Percentiles rank a stretch among this genome's conserved stretches.
phyloP scores from a whole-genome alignment of 1,139 yeast genomes.

The Kodamaea anthophila region DNA sequence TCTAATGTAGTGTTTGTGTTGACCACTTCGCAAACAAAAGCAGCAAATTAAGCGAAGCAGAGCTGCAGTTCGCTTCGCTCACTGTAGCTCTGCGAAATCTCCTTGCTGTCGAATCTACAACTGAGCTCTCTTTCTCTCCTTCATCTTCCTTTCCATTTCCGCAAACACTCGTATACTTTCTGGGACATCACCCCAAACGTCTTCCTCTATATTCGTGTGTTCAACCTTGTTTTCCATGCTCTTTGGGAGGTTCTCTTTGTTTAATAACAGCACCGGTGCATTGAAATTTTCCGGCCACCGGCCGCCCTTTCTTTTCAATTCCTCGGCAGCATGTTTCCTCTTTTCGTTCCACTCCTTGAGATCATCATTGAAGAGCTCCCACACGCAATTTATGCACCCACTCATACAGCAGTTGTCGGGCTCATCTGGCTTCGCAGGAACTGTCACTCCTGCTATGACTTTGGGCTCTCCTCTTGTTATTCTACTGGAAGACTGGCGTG shows the following conservation, averaged over 20 bases:
- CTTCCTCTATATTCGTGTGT: constrained; percentile 13
- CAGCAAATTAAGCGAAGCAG: not conserved
- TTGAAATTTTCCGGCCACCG: constrained; percentile 80
- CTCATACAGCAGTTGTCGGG: constrained; percentile 98
- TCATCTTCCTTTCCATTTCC: constrained; percentile 66
- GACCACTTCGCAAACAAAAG: too few relatives aligned
- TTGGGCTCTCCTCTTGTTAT: constrained; percentile 35
- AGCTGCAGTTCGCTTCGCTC: too few relatives aligned
- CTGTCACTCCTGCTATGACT: constrained; percentile 63
- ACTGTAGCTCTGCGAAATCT: not conserved
- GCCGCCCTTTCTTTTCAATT: constrained; percentile 43
- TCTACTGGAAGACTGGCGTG: constrained; percentile 46
- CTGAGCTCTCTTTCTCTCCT: constrained; percentile 21
- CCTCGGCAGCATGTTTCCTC: constrained; percentile 57
- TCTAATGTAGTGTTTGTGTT: too few relatives aligned
- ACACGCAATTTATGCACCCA: constrained; percentile 94
- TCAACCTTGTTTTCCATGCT: constrained; percentile 13
- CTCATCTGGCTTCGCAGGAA: constrained; percentile 76
- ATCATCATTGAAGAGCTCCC: constrained; percentile 91
- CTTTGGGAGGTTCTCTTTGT: constrained; percentile 29
- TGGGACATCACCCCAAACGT: constrained; percentile 68
- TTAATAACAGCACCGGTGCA: constrained; percentile 48
- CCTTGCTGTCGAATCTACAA: not conserved
- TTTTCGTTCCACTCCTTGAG: constrained; percentile 69
- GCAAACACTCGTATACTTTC: constrained; percentile 76